Conservation (phyloP, 2,329 filamentous ascomycete genomes). For the Colletotrichum chlorophyti region DNA sequence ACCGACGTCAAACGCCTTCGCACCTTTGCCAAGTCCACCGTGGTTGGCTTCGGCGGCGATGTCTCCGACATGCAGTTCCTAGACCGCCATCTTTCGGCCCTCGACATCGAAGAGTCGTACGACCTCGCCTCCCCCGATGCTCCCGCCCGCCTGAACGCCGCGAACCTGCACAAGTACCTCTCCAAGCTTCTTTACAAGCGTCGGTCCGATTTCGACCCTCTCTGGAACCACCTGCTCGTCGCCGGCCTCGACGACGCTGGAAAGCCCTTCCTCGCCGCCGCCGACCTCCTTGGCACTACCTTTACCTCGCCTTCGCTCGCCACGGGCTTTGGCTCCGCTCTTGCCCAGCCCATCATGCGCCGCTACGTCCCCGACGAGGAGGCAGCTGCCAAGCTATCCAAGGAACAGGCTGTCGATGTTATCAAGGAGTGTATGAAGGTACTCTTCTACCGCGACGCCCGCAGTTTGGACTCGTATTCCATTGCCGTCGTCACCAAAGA, state of each 20-base stretch:
- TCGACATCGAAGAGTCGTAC: constrained; percentile 91
- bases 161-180: constrained; percentile 96
- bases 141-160: constrained; percentile 73
- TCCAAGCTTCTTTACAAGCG: constrained; percentile 96
- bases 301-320: constrained; percentile 88
- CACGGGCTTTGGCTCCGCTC: constrained; percentile 91
- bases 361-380: constrained; percentile 84
- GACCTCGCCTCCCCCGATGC: constrained; percentile 50
- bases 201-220: constrained; percentile 92
- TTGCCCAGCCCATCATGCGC: constrained; percentile 91
- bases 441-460: constrained; percentile 94
- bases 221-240: constrained; percentile 96
- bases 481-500: constrained; percentile 89
- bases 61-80: constrained; percentile 99
- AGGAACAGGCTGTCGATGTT: constrained; percentile 80
- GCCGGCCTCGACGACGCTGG: constrained; percentile 82
- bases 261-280: constrained; percentile 88
- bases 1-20: constrained; percentile 95
- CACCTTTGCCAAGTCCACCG: constrained; percentile 80
- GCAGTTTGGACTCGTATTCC: constrained; percentile 89
- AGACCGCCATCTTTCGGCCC: constrained; percentile 85
- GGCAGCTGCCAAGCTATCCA: constrained; percentile 71
- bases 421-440: constrained; percentile 98
- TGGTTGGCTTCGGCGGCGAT: constrained; percentile 95
- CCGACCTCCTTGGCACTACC: constrained; percentile 91